Base-by-base conservation (phyloP, 306 rosid species). In the Abrus precatorius region DNA sequence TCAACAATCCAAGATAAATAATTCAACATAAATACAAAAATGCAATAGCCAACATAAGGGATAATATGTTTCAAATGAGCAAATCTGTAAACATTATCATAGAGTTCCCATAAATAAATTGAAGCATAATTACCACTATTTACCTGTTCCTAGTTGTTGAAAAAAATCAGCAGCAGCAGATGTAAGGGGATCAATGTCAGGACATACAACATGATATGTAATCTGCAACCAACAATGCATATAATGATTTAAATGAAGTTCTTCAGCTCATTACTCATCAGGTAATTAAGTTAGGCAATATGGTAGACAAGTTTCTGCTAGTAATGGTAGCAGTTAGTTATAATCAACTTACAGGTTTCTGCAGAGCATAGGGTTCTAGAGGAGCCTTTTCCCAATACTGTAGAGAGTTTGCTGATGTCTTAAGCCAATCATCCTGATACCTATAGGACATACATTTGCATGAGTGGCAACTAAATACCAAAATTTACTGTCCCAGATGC, bases 341-440 rank as follows among this genome's bases (percentile, higher is more conserved):
- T 50, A 59, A 79, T 52, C n/a, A 86, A 85, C 95, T 80, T 89
- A 91, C 99, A 33, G 95, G 97, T 84, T 95, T 95, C 73, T 83
- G 96, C 34, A 86, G 89, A 74, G 98, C 99, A 85, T 90, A 95
- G 49, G 99, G 99, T 84, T 95, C 99, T 36, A 93, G 89, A 68
- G 99, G 99, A 88, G 98, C 97, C 89, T 95, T 95, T 86, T 95
- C 99, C 99, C 99, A 95, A 71, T 85, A 87, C 76, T 90, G 94
- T 73, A 95, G 81, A 78, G 92, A 87, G 83, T 82, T 90, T 45
- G 96, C 91, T 71, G 97, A 93, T 30, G 97, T 87, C 90, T 95
- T 95, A 60, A 95, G 99, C 99, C 99, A 95, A 91, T 95, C 99
- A 80, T 95, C 99, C 85, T 95, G 99, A 87, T 95, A 95, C 90